These are phyloP conservation scores for Trametes maxima DNA, from an alignment of 768 basidiomycete species.

Conservation along the genomic window DNA sequence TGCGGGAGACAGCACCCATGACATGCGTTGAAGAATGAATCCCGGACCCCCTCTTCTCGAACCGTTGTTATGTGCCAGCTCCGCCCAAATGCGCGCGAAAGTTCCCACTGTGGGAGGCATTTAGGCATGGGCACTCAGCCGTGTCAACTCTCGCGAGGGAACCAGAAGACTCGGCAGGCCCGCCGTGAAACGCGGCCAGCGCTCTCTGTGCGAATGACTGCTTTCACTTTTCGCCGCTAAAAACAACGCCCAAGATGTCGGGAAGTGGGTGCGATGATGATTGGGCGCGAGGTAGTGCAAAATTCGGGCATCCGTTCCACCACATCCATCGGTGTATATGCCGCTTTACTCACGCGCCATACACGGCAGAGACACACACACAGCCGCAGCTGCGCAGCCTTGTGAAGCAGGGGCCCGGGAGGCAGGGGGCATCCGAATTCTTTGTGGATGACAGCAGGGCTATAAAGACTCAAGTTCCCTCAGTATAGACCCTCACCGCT, in stretches of 20 bases:
- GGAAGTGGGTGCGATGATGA: conserved; percentile 4
- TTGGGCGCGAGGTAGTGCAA: conserved; percentile 9
- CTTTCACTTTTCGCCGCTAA: conserved; percentile 11
- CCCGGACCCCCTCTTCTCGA: neutral
- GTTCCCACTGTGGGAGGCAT: conserved; percentile 21
- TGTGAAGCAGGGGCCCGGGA: conserved; percentile 12
- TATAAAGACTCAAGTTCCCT: conserved; percentile 23
- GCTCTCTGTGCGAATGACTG: conserved; percentile 12
- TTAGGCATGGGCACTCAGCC: neutral
- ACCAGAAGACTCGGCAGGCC: conserved; percentile 5
- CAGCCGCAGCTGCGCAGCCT: conserved; percentile 22
- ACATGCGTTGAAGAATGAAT: conserved; percentile 10
- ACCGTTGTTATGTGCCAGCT: neutral
- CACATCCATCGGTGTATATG: conserved; percentile 3
- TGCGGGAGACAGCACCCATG: conserved; percentile 12
- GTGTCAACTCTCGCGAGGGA: conserved; percentile 12
- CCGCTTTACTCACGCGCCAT: conserved; percentile 20
- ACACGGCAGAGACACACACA: conserved; percentile 7
- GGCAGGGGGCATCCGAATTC: neutral
- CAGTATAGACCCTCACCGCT: conserved; percentile 19
- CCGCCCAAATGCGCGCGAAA: conserved; percentile 19
- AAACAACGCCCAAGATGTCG: conserved; percentile 10
- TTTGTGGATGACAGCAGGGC: neutral
- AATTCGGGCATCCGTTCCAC: conserved; percentile 5
- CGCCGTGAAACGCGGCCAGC: conserved; percentile 12